Evolutionary conservation across 2,329 filamentous ascomycete species (phyloP), one percentile per base, ranked within the genome.

Genomic region (Fusarium citri): DNA sequence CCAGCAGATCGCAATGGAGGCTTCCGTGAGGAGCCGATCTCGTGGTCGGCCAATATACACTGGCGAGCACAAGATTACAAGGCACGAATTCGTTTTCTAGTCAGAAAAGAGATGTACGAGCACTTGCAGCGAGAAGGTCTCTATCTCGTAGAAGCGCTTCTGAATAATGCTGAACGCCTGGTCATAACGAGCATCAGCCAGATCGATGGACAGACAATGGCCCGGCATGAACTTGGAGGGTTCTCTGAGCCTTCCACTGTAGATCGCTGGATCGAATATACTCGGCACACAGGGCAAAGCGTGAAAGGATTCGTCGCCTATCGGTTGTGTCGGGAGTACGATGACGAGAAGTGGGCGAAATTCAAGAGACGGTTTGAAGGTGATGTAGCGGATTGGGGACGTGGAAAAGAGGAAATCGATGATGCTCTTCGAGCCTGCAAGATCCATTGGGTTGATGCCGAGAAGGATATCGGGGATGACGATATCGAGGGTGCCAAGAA

Each of bases 301-400:
- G 3, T 54, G 14, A 53, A 53, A 6, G 42, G 46, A 0, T 66
- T 56, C 14, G 73, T 76, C 0, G 72, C 67, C 1, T 78, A 77
- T 25, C 69, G 76, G 0, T 9, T 71, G 1, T 74, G 59, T 22
- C 63, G 76, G 28, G 45, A 23, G 2, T 68, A 74, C 23, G 65
- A 50, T 8, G 55, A 71, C 15, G 66, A 69, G 6, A 64, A 69
- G 18, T 78, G 76, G 76, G 60, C 69, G 5, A 26, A 51, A 6
- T 78, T 77, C 25, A 74, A 68, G 25, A 28, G 34, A 5, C 76
- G 63, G 10, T 76, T 78, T 8, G 73, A 76, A 18, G 57, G 66
- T 0, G 75, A 78, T 18, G 41, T 71, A 1, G 55, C 49, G 2
- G 62, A 77, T 6, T 78, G 76, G 76, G 77, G 77, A 0, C 28